Evolutionary conservation across 1,284 basidiomycete genomes (phyloP), one percentile per base, ranked within the genome.

Genomic region (Athelia psychrophila): DNA sequence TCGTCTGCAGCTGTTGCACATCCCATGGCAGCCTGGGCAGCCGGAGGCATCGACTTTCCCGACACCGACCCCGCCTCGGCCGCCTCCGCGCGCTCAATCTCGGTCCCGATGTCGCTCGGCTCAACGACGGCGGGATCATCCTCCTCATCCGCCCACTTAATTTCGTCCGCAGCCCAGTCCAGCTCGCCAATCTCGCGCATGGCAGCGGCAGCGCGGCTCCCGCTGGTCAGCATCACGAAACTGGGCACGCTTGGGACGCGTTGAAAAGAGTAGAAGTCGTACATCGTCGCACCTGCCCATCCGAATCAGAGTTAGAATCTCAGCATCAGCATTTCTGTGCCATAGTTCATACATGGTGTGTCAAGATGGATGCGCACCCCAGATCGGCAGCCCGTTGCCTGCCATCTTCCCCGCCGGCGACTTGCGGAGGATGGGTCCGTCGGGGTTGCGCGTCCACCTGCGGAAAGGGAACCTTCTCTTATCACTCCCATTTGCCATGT

Each of bases 401-500:
- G 50, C 3, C 24, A n/a, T 35, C 52, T 54, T 42, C 52, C 54
- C 16, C 20, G 8, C 24, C 33, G 25, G 12, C n/a, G 22, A 27
- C n/a, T 27, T 12, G 32, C 50, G 15, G 5, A 58, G 42, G 4
- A 46, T 27, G 5, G 42, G 23, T 5, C 58, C 58, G 18, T 54
- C 51, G 8, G 58, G 57, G 50, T 56, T 54, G 32, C 57, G 50
- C 22, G 55, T 54, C 58, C 58, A 60, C 18, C 20, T 13, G 8
- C 58, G 54, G 27, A 47, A 53, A 24, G 55, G 38, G 10, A 49
- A 18, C 8, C 56, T 51, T 22, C 32, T 32, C 25, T 30, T 68
- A 67, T 57, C 57, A 56, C 53, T 69, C 65, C 68, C 68, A 72
- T 8, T 68, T 66, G 51, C 60, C 62, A 20, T 69, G 69, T 2